These are phyloP conservation scores for Helichrysum umbraculigerum DNA, from an alignment of 129 eudicot species.

Conservation along the genomic window DNA sequence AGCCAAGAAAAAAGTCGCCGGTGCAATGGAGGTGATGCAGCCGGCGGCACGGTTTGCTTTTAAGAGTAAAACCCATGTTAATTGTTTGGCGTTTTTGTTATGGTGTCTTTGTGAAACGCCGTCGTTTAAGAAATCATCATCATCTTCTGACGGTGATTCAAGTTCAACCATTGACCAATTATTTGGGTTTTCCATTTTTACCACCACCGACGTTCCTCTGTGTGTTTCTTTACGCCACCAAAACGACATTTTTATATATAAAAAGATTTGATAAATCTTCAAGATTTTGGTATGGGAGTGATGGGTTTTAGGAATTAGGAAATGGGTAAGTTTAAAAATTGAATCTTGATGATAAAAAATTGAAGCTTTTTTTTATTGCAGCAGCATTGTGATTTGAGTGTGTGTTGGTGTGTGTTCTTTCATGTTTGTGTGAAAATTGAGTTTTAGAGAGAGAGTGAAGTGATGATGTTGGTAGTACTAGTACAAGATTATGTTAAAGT, in stretches of 20 bases:
- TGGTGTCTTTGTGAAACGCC: conserved; percentile 32
- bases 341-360: not conserved
- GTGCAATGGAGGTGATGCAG: conserved; percentile 77
- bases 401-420: not conserved
- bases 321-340: not conserved
- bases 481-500: conserved; percentile 25
- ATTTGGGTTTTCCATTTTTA: conserved; percentile 90
- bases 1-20: conserved; percentile 64
- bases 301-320: not conserved
- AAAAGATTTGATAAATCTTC: not conserved
- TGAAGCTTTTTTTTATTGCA: conserved; percentile 3
- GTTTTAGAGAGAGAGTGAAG: conserved; percentile 7
- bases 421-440: conserved; percentile 13
- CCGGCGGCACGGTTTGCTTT: conserved; percentile 97
- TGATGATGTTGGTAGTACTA: conserved; percentile 14
- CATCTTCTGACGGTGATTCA: conserved; percentile 61
- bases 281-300: not conserved
- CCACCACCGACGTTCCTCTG: conserved; percentile 89
- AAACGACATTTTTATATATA: conserved; percentile 39
- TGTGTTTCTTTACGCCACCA: conserved; percentile 77
- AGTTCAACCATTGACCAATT: conserved; percentile 97
- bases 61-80: conserved; percentile 87
- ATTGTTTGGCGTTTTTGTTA: conserved; percentile 94
- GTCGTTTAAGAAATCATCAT: conserved; percentile 36
- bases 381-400: conserved; percentile 26